phyloP scores from a whole-genome alignment of 208 protist species.

The Leishmania braziliensis region DNA sequence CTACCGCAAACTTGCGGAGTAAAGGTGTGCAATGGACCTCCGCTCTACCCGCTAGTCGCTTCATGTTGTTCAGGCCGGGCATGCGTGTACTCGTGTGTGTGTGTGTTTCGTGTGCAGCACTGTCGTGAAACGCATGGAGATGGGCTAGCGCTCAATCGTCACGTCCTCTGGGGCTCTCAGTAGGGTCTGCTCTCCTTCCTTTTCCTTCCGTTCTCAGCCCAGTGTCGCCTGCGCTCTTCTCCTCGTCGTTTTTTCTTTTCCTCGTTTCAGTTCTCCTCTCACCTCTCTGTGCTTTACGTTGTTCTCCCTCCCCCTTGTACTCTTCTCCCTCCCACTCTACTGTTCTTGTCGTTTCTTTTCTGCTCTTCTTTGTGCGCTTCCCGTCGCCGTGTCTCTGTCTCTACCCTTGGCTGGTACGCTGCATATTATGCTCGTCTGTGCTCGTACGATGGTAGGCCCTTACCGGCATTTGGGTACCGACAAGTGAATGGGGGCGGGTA shows the following conservation, averaged over 20 bases:
- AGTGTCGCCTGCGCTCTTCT: background rate
- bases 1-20: conserved; percentile 12
- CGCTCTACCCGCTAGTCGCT: background rate
- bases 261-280: background rate
- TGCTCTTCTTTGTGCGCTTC: background rate
- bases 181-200: background rate
- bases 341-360: background rate
- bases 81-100: background rate
- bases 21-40: background rate
- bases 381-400: background rate
- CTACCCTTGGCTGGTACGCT: background rate
- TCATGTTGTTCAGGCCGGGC: background rate
- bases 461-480: background rate
- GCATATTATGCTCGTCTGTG: background rate
- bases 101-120: background rate
- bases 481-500: background rate
- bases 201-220: background rate
- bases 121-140: background rate
- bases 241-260: conserved; percentile 7
- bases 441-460: background rate
- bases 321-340: background rate
- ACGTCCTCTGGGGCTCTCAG: too few relatives aligned
- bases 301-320: background rate
- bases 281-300: background rate
- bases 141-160: background rate